Conservation (phyloP, 2,329 filamentous ascomycete species). For the Fusarium transvaalense region DNA sequence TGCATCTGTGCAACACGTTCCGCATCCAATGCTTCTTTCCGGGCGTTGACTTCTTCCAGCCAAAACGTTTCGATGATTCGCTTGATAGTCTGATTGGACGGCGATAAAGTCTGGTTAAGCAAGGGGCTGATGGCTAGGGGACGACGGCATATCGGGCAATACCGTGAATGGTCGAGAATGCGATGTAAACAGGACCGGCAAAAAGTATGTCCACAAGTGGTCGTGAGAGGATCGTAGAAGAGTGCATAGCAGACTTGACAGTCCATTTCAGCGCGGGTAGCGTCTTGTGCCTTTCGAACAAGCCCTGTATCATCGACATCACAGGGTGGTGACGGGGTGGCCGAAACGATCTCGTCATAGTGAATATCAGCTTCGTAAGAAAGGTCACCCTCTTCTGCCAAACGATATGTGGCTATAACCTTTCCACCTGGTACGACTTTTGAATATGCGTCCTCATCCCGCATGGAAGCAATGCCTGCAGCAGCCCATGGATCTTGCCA, state of each 20-base stretch:
- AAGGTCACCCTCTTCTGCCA: slow-evolving; percentile 73
- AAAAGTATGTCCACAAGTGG: slow-evolving; percentile 89
- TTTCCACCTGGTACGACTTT: slow-evolving; percentile 66
- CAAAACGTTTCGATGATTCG: slow-evolving; percentile 77
- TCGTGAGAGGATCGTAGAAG: slow-evolving; percentile 85
- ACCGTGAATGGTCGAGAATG: slow-evolving; percentile 79
- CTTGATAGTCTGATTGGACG: slow-evolving; percentile 72
- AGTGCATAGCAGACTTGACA: slow-evolving; percentile 90
- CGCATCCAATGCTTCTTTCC: slow-evolving; percentile 66
- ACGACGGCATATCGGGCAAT: slow-evolving; percentile 85
- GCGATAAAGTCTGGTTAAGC: slow-evolving; percentile 56
- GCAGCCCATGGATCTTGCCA: slow-evolving; percentile 55
- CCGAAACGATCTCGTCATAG: slow-evolving; percentile 56
- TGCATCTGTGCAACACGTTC: slow-evolving; percentile 69
- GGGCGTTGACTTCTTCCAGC: slow-evolving; percentile 71
- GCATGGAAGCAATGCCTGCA: slow-evolving; percentile 58
- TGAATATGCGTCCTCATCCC: slow-evolving; percentile 48
- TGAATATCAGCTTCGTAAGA: slow-evolving; percentile 67
- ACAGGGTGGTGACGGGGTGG: slow-evolving; percentile 38
- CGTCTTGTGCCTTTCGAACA: slow-evolving; percentile 70
- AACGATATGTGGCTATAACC: slow-evolving; percentile 73
- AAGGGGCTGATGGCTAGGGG: slow-evolving; percentile 65
- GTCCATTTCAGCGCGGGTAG: slow-evolving; percentile 78
- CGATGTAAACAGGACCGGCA: slow-evolving; percentile 83
- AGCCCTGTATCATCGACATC: slow-evolving; percentile 49